Conservation (phyloP, 1,139 yeast species). For the Debaryomyces sp. region DNA sequence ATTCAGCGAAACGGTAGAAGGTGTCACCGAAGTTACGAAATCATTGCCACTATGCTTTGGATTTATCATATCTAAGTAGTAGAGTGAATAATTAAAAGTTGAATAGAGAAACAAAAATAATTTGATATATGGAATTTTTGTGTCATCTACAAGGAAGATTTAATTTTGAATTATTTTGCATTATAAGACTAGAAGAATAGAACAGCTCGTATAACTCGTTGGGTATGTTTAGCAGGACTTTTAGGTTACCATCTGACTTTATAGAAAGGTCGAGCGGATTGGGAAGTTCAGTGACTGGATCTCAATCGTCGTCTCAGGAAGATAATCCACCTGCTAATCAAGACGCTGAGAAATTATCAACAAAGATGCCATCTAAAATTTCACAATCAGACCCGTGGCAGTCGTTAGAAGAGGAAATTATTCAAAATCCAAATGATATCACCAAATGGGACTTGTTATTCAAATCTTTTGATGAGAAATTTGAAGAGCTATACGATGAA, state of each 20-base stretch:
- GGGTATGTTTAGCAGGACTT: constrained; percentile 1
- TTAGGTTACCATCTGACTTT: constrained; percentile 8
- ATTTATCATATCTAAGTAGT: neutral
- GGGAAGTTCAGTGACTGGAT: neutral
- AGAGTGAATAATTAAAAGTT: neutral
- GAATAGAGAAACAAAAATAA: neutral
- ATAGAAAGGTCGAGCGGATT: neutral
- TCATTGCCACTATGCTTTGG: neutral
- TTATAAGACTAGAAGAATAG: neutral
- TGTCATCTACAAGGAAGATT: neutral
- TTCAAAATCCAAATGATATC: constrained; percentile 27
- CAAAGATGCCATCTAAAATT: constrained; percentile 14
- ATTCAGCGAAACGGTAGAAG: constrained; percentile 19
- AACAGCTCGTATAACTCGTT: neutral
- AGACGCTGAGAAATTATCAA: constrained; percentile 1
- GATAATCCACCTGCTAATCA: constrained; percentile 5
- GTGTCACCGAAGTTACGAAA: constrained; percentile 10
- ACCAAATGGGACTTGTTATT: constrained; percentile 36
- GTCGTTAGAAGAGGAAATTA: constrained; percentile 8
- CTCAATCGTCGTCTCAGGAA: neutral
- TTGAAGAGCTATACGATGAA: constrained; percentile 16
- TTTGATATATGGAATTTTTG: neutral
- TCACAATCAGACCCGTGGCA: constrained; percentile 10
- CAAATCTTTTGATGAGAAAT: constrained; percentile 22
- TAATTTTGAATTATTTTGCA: neutral